These are phyloP conservation scores for Lodderomyces orthopsilosis DNA, from an alignment of 1,139 yeast genomes.

Conservation along the genomic window DNA sequence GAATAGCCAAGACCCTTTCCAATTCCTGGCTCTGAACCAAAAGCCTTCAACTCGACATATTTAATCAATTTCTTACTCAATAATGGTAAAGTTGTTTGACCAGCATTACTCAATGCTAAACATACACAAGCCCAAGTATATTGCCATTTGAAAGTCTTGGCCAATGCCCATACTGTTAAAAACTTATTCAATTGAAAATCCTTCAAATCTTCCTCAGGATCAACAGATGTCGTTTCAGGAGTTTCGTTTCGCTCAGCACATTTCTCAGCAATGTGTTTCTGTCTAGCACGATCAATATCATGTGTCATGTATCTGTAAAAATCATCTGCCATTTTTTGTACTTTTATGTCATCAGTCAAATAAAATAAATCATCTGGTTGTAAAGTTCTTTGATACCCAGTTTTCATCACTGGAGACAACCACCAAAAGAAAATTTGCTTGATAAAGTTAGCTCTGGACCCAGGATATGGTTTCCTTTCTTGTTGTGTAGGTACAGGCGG, in stretches of 20 bases:
- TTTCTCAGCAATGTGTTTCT: conserved; percentile 19
- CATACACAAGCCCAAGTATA: conserved; percentile 44
- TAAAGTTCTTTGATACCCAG: conserved; percentile 53
- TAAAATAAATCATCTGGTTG: conserved; percentile 44
- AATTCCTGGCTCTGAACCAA: conserved; percentile 17
- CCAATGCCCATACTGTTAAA: conserved; percentile 36
- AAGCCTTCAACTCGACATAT: conserved; percentile 35
- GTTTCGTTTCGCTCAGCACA: conserved; percentile 25
- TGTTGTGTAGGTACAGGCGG: conserved; percentile 39
- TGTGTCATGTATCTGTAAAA: conserved; percentile 26
- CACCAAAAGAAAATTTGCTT: conserved; percentile 49
- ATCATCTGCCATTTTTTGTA: conserved; percentile 31
- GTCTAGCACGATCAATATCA: conserved; percentile 20
- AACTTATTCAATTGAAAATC: conserved; percentile 21
- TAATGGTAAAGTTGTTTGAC: conserved; percentile 51
- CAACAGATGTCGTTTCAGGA: conserved; percentile 19
- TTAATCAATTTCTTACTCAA: conserved; percentile 41
- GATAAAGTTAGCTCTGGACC: conserved; percentile 28
- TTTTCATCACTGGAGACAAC: conserved; percentile 44
- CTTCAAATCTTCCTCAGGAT: conserved; percentile 21
- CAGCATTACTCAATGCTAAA: conserved; percentile 43
- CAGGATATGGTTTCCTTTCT: conserved; percentile 41
- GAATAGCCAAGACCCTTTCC: conserved; percentile 35
- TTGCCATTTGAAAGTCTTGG: conserved; percentile 55
- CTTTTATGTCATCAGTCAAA: conserved; percentile 36